phyloP scores from a whole-genome alignment of 2,329 filamentous ascomycete genomes.

The Arthrobotrys entomopaga region DNA sequence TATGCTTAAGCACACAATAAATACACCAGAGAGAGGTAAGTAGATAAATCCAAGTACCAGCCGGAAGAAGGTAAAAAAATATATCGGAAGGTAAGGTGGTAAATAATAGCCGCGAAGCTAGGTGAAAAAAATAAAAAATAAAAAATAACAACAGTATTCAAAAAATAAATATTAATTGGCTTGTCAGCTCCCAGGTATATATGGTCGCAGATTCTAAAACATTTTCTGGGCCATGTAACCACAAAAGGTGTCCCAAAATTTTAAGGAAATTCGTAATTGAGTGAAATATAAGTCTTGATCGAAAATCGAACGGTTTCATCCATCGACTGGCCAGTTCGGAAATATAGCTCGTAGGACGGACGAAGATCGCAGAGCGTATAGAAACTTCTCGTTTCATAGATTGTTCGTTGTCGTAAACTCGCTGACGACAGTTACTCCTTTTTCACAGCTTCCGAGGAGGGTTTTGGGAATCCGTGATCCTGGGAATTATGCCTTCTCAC shows the following conservation, averaged over 20 bases:
- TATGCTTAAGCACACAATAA: slow-evolving; percentile 54
- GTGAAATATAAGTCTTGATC: too few species aligned
- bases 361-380: too few species aligned
- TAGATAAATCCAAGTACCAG: slow-evolving; percentile 28
- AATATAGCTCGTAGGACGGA: too few species aligned
- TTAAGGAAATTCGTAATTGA: slow-evolving; percentile 42
- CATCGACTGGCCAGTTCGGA: too few species aligned
- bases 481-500: slow-evolving; percentile 56
- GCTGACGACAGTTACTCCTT: slow-evolving; percentile 42
- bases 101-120: too few species aligned
- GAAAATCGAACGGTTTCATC: too few species aligned
- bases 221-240: slow-evolving; percentile 58
- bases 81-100: slow-evolving; percentile 17
- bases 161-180: slow-evolving; percentile 34
- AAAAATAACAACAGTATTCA: too few species aligned
- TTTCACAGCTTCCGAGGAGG: slow-evolving; percentile 49
- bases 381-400: too few species aligned
- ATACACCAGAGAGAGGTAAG: slow-evolving; percentile 44
- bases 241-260: slow-evolving; percentile 57
- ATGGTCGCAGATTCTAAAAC: slow-evolving; percentile 7
- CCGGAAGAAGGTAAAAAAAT: slow-evolving; percentile 17
- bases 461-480: slow-evolving; percentile 55
- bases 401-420: slow-evolving; percentile 19
- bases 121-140: too few species aligned
- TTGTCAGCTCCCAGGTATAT: slow-evolving; percentile 55